Evolutionary conservation across 1,284 basidiomycete genomes (phyloP).

Genomic region (Sanguinoderma infundibulare): DNA sequence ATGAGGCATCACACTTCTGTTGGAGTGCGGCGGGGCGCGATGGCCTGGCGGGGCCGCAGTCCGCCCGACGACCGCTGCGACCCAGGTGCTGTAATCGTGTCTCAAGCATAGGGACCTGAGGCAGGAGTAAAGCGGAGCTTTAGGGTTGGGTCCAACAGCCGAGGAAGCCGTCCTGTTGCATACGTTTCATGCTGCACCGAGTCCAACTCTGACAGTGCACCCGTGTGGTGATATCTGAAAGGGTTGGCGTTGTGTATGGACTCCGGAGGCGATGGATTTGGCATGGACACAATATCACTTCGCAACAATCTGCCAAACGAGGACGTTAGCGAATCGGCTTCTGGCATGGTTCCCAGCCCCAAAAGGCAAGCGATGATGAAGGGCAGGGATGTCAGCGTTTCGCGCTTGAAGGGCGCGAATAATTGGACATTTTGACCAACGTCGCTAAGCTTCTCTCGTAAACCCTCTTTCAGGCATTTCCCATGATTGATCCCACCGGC

Average conservation of each 20-base stretch:
- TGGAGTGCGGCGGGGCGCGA: conserved; percentile 17
- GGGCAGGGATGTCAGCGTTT: conserved; percentile 12
- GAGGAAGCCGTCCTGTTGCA: no score
- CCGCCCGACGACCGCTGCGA: conserved; percentile 9
- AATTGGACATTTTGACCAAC: conserved; percentile 23
- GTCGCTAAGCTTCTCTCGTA: conserved; percentile 22
- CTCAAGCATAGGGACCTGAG: not conserved
- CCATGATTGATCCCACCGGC: conserved; percentile 29
- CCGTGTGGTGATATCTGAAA: conserved; percentile 5
- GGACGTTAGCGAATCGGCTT: conserved; percentile 23
- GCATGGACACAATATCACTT: conserved; percentile 23
- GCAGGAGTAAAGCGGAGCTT: not conserved
- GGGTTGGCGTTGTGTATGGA: conserved; percentile 8
- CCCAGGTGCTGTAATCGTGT: not conserved
- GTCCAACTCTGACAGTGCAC: not conserved
- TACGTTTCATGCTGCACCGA: conserved; percentile 11
- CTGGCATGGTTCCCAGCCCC: conserved; percentile 14
- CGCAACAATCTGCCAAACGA: conserved; percentile 29
- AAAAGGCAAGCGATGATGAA: conserved; percentile 26
- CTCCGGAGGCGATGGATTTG: conserved; percentile 16
- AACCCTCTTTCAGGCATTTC: conserved; percentile 20
- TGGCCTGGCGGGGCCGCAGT: conserved; percentile 18
- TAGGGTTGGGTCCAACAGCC: no score
- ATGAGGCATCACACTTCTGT: conserved; percentile 24
- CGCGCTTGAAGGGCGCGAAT: conserved; percentile 21